Evolutionary conservation across 441 rosid genomes (phyloP).

Genomic region (Croton setiger): DNA sequence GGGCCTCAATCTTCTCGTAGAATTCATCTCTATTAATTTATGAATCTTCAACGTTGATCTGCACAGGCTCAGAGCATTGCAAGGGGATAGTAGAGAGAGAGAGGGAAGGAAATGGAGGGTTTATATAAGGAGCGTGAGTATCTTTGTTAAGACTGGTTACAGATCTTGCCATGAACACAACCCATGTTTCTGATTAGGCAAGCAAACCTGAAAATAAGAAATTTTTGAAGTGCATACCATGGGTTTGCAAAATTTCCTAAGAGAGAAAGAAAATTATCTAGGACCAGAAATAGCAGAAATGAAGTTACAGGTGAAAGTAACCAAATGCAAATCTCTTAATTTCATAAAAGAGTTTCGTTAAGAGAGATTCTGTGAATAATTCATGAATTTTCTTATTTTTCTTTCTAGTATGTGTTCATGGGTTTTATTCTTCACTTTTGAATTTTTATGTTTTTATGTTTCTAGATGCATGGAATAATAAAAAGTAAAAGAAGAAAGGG

Average conservation of each 20-base stretch:
- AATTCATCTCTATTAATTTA: constrained; percentile 46
- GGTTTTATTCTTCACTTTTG: too few species aligned
- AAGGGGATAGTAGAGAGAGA: constrained; percentile 24
- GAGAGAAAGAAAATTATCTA: constrained; percentile 11
- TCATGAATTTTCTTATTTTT: too few species aligned
- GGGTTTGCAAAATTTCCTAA: constrained; percentile 27
- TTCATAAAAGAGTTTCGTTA: constrained; percentile 24
- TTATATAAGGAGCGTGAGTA: neutral
- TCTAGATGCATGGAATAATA: too few species aligned
- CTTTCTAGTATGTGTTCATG: too few species aligned
- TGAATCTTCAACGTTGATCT: constrained; percentile 30
- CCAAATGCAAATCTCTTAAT: constrained; percentile 21
- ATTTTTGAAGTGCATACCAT: constrained; percentile 6
- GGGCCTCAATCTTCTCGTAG: constrained; percentile 93
- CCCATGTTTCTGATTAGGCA: constrained; percentile 50
- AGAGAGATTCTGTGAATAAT: constrained; percentile 23
- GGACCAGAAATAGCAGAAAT: neutral
- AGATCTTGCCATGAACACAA: constrained; percentile 80
- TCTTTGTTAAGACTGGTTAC: constrained; percentile 28
- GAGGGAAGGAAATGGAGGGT: constrained; percentile 17
- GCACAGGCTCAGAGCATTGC: constrained; percentile 31
- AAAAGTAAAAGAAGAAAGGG: too few species aligned
- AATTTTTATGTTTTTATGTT: too few species aligned
- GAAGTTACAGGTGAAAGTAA: constrained; percentile 20
- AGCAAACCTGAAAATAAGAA: constrained; percentile 10